Conservation (phyloP, 83 land plant genomes). For the Picea engelmannii region DNA sequence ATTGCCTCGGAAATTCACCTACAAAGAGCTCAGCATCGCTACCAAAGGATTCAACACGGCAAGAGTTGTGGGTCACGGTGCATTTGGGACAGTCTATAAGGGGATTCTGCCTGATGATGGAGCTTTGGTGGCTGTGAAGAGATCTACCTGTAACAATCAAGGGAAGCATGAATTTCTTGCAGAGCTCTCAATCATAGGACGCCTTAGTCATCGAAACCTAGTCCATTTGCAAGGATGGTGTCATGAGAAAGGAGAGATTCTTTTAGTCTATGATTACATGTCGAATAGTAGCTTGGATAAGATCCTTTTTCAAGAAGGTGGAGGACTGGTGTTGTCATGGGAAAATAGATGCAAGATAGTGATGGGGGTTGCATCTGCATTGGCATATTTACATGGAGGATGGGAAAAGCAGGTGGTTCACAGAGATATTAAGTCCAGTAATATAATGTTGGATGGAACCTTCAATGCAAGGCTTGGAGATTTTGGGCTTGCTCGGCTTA, state of each 20-base stretch:
- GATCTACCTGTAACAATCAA: slow-evolving; percentile 52
- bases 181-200: slow-evolving; percentile 57
- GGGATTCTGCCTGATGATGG: slow-evolving; percentile 32
- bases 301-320: slow-evolving; percentile 29
- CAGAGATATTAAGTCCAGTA: slow-evolving; percentile 68
- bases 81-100: slow-evolving; percentile 61
- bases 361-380: slow-evolving; percentile 57
- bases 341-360: slow-evolving; percentile 43
- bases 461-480: slow-evolving; percentile 74
- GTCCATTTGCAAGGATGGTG: slow-evolving; percentile 81
- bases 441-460: slow-evolving; percentile 65
- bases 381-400: slow-evolving; percentile 62
- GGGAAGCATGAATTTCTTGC: slow-evolving; percentile 56
- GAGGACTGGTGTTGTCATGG: slow-evolving; percentile 34
- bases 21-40: slow-evolving; percentile 58
- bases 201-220: slow-evolving; percentile 65
- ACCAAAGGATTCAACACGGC: slow-evolving; percentile 54
- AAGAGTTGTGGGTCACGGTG: slow-evolving; percentile 54
- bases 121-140: slow-evolving; percentile 53
- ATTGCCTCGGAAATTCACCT: slow-evolving; percentile 51
- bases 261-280: slow-evolving; percentile 80
- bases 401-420: slow-evolving; percentile 70
- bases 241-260: slow-evolving; percentile 53
- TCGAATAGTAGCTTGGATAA: slow-evolving; percentile 70
- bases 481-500: slow-evolving; percentile 74